Evolutionary conservation across 2,329 filamentous ascomycete genomes (phyloP).

Genomic region (Proliferodiscus dingleyae): DNA sequence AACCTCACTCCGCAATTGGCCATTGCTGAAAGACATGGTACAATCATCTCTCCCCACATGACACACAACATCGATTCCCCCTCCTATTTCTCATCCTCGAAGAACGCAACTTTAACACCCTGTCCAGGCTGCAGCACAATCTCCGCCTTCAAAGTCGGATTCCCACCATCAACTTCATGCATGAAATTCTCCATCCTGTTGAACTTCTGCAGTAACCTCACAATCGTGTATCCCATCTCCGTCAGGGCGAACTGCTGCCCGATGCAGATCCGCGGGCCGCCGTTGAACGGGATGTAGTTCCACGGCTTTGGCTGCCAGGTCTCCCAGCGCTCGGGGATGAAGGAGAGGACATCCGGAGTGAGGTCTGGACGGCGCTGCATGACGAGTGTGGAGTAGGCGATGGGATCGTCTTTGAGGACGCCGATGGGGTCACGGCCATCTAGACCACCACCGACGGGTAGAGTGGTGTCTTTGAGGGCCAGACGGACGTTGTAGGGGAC

Average conservation of each 20-base stretch:
- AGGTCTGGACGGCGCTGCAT: slow-evolving; percentile 68
- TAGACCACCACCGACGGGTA: slow-evolving; percentile 66
- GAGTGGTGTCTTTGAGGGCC: slow-evolving; percentile 66
- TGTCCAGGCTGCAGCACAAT: slow-evolving; percentile 56
- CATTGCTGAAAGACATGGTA: no score
- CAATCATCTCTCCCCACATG: no score
- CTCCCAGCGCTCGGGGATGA: slow-evolving; percentile 62
- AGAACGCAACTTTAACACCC: slow-evolving; percentile 54
- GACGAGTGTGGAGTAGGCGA: slow-evolving; percentile 62
- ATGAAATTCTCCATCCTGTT: slow-evolving; percentile 56
- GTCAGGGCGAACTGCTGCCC: slow-evolving; percentile 79
- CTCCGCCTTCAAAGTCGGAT: slow-evolving; percentile 51
- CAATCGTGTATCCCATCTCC: slow-evolving; percentile 69
- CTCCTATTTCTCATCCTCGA: slow-evolving; percentile 32
- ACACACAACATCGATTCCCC: no score
- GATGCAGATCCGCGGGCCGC: slow-evolving; percentile 68
- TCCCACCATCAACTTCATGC: slow-evolving; percentile 48
- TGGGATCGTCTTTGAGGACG: slow-evolving; percentile 58
- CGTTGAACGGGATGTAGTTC: slow-evolving; percentile 73
- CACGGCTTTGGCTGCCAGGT: slow-evolving; percentile 60
- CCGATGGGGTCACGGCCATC: slow-evolving; percentile 58
- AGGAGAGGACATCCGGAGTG: slow-evolving; percentile 47
- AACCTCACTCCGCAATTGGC: no score
- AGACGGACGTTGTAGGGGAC: slow-evolving; percentile 77
- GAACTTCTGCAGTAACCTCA: slow-evolving; percentile 68